Base-by-base conservation (phyloP, 805 yeast genomes). In the Lipomyces lipofer region DNA sequence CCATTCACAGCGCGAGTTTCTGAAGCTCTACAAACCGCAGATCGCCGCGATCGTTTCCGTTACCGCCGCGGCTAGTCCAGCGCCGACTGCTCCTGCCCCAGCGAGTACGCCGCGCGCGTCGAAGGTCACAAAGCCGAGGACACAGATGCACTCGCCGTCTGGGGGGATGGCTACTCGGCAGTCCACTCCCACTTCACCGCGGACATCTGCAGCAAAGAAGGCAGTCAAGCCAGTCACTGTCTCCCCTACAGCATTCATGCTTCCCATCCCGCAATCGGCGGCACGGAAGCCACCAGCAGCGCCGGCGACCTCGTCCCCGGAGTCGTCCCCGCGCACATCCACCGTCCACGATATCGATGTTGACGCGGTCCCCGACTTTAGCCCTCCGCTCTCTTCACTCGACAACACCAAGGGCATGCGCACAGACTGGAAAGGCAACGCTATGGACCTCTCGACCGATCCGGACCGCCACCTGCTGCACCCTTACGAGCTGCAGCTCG, bases 371-470 rank as follows among this genome's bases (percentile, higher is more conserved):
- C 67, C 65, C 2, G 67, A 64, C 38, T 64, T 51, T 24, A 54
- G 66, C 27, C 66, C 67, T 4, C 63, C 66, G 1, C 8, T 50
- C 24, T 45, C 62, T 17, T 52, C 64, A 2, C 64, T 64, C 27
- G 59, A 59, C 19, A 45, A 47, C 38, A 30, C 63, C 4, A 64
- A 81, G 65, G 73, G 78, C 52, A 83, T 85, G 72, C 83, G 85
- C 67, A 87, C 95, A 32, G 98, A 92, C 70, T 92, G 99, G 99
- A 92, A 91, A 73, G 99, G 98, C 9, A 95, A 90, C 64, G 95
- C 97, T 33, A 90, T 92, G 97, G 95, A 88, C 69, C 78, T 92
- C 52, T 76, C 85, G 15, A 65, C 71, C 29, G 98, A 94, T 71
- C 95, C 96, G 19, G 78, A 88, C 62, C 71, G 79, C 47, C 73